Percentiles rank a stretch among this genome's conserved stretches.
phyloP scores from a whole-genome alignment of 768 basidiomycete species.

The Russula emetica region DNA sequence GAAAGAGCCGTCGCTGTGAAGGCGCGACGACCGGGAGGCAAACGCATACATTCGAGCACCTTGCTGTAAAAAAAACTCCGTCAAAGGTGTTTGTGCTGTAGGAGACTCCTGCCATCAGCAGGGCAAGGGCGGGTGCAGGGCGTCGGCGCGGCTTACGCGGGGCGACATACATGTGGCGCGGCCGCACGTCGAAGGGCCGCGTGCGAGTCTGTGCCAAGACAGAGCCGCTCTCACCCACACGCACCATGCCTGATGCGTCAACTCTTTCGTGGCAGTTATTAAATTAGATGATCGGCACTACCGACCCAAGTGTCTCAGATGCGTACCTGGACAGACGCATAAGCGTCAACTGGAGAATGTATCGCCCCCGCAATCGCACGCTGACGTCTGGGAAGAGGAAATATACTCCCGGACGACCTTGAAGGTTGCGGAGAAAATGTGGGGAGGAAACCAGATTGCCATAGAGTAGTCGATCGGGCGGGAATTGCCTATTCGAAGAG shows the following conservation, averaged over 20 bases:
- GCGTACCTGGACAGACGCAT: slow-evolving; percentile 73
- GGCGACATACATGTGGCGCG: slow-evolving; percentile 69
- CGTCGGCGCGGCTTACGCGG: slow-evolving; percentile 52
- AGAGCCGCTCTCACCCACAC: slow-evolving; percentile 50
- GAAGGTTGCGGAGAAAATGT: slow-evolving; percentile 72
- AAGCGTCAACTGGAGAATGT: slow-evolving; percentile 68
- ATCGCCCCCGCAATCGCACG: slow-evolving; percentile 72
- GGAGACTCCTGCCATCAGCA: slow-evolving; percentile 20
- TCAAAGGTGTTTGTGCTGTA: slow-evolving; percentile 48
- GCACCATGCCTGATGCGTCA: slow-evolving; percentile 43
- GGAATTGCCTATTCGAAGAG: slow-evolving; percentile 44
- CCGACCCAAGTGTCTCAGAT: not conserved
- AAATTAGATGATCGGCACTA: slow-evolving; percentile 9
- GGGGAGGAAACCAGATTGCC: slow-evolving; percentile 83
- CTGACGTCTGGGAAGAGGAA: slow-evolving; percentile 91
- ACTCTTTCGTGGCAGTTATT: slow-evolving; percentile 45
- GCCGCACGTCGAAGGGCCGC: slow-evolving; percentile 71
- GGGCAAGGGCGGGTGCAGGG: slow-evolving; percentile 14
- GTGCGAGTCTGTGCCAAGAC: slow-evolving; percentile 71
- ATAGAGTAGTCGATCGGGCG: slow-evolving; percentile 63
- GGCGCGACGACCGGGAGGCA: slow-evolving; percentile 35
- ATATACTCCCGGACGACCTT: slow-evolving; percentile 77
- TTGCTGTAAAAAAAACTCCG: slow-evolving; percentile 55
- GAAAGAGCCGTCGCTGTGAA: slow-evolving; percentile 25
- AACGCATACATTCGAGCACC: slow-evolving; percentile 55